Percentiles rank a stretch among this genome's conserved stretches.
Conservation (phyloP, 305 asterid genomes). For the Rubia balearica region DNA sequence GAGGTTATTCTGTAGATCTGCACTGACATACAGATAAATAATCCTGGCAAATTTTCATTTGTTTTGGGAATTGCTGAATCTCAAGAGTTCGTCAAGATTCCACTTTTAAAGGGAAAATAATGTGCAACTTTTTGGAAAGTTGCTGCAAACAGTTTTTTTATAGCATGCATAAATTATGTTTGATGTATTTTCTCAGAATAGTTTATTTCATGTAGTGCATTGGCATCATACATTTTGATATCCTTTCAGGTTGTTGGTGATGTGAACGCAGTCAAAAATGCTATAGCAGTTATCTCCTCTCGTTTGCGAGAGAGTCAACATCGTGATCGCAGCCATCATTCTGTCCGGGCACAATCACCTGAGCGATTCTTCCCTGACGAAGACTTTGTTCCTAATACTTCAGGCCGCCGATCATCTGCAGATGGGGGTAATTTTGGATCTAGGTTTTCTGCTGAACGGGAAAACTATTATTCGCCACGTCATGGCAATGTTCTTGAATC, state of each 20-base stretch:
- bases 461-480: conserved; percentile 46
- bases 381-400: conserved; percentile 40
- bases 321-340: conserved; percentile 70
- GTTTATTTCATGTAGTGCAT: not conserved
- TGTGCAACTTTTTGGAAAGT: too few species aligned
- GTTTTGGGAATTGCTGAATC: too few species aligned
- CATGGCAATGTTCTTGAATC: conserved; percentile 48
- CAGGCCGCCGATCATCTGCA: conserved; percentile 36
- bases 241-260: conserved; percentile 75
- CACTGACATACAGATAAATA: not conserved
- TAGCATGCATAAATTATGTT: not conserved
- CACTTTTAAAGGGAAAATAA: too few species aligned
- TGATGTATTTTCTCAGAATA: not conserved
- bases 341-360: conserved; percentile 52
- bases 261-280: conserved; percentile 62
- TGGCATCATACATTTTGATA: conserved; percentile 9
- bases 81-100: too few species aligned
- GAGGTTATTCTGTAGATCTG: not conserved
- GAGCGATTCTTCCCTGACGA: conserved; percentile 56
- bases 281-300: conserved; percentile 57
- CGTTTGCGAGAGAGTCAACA: conserved; percentile 93
- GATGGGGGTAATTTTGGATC: conserved; percentile 64
- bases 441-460: conserved; percentile 48
- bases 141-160: too few species aligned
- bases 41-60: not conserved